phyloP scores from a whole-genome alignment of 768 basidiomycete species.

The Tulasnella sp. region DNA sequence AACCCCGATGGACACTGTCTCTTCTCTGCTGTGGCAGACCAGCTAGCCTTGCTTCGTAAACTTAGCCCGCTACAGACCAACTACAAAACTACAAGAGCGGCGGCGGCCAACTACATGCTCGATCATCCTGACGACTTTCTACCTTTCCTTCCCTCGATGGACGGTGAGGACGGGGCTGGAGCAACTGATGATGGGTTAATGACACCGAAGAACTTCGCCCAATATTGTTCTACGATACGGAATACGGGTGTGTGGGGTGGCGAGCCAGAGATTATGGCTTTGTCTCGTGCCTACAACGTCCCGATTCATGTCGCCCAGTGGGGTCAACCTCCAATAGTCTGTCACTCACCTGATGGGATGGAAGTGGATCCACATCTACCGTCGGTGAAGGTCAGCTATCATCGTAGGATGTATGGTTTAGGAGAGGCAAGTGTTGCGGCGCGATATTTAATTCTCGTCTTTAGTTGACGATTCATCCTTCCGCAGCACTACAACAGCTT shows the following conservation, averaged over 20 bases:
- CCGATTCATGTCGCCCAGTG: constrained; percentile 89
- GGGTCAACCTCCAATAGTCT: constrained; percentile 69
- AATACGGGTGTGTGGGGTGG: constrained; percentile 93
- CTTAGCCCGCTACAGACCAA: constrained; percentile 47
- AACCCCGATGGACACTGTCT: constrained; percentile 95
- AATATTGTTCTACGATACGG: constrained; percentile 68
- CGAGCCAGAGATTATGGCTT: constrained; percentile 89
- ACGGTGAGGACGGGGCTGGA: constrained; percentile 58
- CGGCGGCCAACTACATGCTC: constrained; percentile 73
- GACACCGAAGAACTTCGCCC: constrained; percentile 48
- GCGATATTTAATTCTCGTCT: neutral
- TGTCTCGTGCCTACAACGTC: constrained; percentile 67
- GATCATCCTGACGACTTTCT: constrained; percentile 82
- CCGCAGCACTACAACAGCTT: constrained; percentile 81
- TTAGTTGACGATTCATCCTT: constrained; percentile 12
- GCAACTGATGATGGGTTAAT: constrained; percentile 61
- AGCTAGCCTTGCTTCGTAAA: constrained; percentile 64
- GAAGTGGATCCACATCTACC: constrained; percentile 22
- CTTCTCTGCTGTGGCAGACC: constrained; percentile 89
- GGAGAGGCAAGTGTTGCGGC: constrained; percentile 62
- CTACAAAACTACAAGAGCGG: constrained; percentile 49
- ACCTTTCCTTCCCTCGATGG: constrained; percentile 73
- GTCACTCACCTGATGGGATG: constrained; percentile 49
- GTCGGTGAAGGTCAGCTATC: constrained; percentile 67
- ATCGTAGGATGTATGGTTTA: constrained; percentile 86